A percentile compares a stretch with the other conserved stretches of the same genome.
Evolutionary conservation across 495 filamentous ascomycete genomes (phyloP).

Genomic region (Xylaria grammica): DNA sequence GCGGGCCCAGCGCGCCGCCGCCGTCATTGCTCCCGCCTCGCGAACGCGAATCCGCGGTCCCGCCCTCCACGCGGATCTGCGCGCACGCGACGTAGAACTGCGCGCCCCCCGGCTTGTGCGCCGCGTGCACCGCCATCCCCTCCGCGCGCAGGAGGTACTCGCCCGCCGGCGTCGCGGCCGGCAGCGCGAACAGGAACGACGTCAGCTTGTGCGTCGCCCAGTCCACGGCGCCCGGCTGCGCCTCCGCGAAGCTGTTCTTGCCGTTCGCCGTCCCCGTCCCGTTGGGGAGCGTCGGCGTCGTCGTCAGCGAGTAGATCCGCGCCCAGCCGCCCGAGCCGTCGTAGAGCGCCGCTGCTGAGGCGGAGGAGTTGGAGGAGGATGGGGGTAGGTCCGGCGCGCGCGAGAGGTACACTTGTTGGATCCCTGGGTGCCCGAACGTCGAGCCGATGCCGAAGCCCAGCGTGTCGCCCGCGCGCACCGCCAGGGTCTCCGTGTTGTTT

Average conservation of each 20-base stretch:
- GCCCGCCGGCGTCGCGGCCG: conserved; percentile 46
- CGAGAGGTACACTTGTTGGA: conserved; percentile 38
- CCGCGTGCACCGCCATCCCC: conserved; percentile 64
- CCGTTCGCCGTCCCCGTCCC: background rate
- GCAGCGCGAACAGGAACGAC: conserved; percentile 42
- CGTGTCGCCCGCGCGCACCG: conserved; percentile 35
- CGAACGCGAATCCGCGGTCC: too few species aligned
- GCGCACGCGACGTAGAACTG: conserved; percentile 67
- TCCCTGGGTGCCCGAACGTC: conserved; percentile 38
- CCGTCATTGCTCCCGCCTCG: background rate
- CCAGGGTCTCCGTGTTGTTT: conserved; percentile 11
- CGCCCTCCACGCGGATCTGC: conserved; percentile 57
- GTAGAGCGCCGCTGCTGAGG: conserved; percentile 33
- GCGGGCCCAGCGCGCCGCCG: background rate
- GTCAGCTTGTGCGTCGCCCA: conserved; percentile 4
- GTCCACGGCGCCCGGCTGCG: background rate
- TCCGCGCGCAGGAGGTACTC: conserved; percentile 69
- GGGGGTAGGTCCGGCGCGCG: conserved; percentile 32
- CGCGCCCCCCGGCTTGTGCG: conserved; percentile 55
- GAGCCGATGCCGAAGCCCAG: conserved; percentile 40
- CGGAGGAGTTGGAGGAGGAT: background rate
- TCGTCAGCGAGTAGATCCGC: conserved; percentile 31
- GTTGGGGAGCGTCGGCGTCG: conserved; percentile 17
- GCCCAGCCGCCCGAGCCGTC: conserved; percentile 34
- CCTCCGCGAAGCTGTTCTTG: conserved; percentile 5